phyloP scores from a whole-genome alignment of 2,329 filamentous ascomycete genomes.

The Penicillium thymicola region DNA sequence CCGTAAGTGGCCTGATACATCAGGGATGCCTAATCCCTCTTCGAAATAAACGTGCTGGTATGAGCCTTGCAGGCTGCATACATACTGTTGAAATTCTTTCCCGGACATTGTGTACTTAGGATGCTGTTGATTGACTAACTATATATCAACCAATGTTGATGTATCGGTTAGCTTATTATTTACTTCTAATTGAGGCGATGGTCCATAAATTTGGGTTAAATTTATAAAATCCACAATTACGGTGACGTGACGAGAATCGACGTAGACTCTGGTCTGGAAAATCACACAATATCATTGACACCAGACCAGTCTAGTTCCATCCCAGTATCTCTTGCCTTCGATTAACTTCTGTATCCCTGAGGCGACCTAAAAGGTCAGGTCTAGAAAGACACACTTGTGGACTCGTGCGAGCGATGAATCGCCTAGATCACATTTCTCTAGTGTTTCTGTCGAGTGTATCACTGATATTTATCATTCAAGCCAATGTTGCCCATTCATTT shows the following conservation, averaged over 20 bases:
- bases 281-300: too few species aligned
- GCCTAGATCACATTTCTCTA: not conserved
- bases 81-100: not conserved
- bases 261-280: not conserved
- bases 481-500: not conserved
- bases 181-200: not conserved
- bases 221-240: not conserved
- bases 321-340: not conserved
- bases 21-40: constrained; percentile 15
- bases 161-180: not conserved
- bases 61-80: not conserved
- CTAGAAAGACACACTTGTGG: not conserved
- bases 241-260: not conserved
- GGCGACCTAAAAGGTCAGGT: not conserved
- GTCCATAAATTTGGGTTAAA: not conserved
- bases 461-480: not conserved
- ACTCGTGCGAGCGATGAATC: not conserved
- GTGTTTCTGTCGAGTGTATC: not conserved
- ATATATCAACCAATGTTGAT: not conserved
- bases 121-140: not conserved
- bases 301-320: too few species aligned
- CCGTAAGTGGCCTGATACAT: constrained; percentile 43
- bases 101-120: not conserved
- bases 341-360: not conserved
- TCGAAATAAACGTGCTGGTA: constrained; percentile 2